These are phyloP conservation scores for Fusarium burgessii DNA, from an alignment of 2,329 filamentous ascomycete species.

Conservation along the genomic window DNA sequence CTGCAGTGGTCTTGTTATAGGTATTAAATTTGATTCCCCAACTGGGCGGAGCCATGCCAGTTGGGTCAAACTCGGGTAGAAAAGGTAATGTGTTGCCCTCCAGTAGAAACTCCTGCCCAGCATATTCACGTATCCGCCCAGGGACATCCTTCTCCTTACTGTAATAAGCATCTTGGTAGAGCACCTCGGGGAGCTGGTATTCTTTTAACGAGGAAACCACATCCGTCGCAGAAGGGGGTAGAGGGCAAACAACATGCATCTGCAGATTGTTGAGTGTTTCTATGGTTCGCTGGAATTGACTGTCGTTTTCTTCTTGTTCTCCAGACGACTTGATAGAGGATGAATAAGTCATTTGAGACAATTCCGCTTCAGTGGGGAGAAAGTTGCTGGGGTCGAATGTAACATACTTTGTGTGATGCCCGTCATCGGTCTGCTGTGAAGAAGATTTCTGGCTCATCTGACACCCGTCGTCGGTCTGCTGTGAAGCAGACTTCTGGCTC, in stretches of 20 bases:
- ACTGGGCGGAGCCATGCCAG: slow-evolving; percentile 65
- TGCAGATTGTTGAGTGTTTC: slow-evolving; percentile 13
- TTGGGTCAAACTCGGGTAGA: slow-evolving; percentile 81
- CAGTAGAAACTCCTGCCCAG: slow-evolving; percentile 85
- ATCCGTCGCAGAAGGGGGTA: slow-evolving; percentile 45
- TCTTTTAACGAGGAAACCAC: slow-evolving; percentile 44
- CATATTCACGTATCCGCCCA: slow-evolving; percentile 81
- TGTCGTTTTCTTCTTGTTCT: slow-evolving; percentile 8
- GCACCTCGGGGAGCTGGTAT: slow-evolving; percentile 67
- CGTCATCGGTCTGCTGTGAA: slow-evolving; percentile 62
- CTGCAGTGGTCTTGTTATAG: slow-evolving; percentile 64
- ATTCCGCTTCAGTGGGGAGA: slow-evolving; percentile 1
- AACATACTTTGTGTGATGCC: slow-evolving; percentile 39
- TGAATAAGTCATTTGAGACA: slow-evolving; percentile 18
- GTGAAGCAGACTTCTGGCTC: slow-evolving; percentile 58
- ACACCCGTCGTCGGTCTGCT: slow-evolving; percentile 58
- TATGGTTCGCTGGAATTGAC: slow-evolving; percentile 31
- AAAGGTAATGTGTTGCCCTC: slow-evolving; percentile 81
- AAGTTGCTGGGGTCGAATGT: slow-evolving; percentile 37
- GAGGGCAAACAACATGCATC: slow-evolving; percentile 42
- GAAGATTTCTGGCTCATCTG: slow-evolving; percentile 64
- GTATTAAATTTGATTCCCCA: slow-evolving; percentile 64
- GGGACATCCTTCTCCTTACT: slow-evolving; percentile 87
- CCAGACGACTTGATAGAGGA: slow-evolving; percentile 32
- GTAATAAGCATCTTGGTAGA: slow-evolving; percentile 90